A percentile compares a stretch with the other conserved stretches of the same genome.
Evolutionary conservation across 2,329 filamentous ascomycete genomes (phyloP).

Genomic region (Exophiala viscosa): DNA sequence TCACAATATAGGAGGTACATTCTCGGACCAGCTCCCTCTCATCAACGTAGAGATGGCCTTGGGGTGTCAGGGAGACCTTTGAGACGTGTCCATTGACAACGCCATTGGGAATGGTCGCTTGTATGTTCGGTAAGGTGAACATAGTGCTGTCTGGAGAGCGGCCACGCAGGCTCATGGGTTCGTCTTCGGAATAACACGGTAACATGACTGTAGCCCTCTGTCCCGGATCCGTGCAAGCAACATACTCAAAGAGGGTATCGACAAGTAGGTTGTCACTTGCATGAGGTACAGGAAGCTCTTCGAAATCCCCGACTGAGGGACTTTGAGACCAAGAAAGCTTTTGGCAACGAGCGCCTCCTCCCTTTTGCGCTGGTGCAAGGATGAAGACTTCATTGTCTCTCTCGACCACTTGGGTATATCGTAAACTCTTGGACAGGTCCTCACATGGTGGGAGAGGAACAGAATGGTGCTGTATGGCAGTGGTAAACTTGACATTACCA

Average conservation of each 20-base stretch:
- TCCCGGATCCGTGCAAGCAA: conserved; percentile 13
- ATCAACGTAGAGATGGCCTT: conserved; percentile 75
- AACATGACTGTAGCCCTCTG: conserved; percentile 7
- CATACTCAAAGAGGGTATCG: conserved; percentile 12
- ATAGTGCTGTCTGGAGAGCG: conserved; percentile 15
- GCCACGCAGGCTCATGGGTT: conserved; percentile 2
- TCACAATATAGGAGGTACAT: conserved; percentile 86
- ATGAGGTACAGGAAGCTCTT: conserved; percentile 4
- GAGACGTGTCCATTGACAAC: conserved; percentile 8
- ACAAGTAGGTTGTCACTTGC: conserved; percentile 13
- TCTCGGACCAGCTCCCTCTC: conserved; percentile 72
- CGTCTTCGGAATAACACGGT: background rate
- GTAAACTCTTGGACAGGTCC: background rate
- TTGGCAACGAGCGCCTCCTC: conserved; percentile 33
- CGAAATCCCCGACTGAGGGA: background rate
- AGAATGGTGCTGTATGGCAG: conserved; percentile 37
- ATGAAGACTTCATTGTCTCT: conserved; percentile 42
- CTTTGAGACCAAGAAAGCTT: conserved; percentile 7
- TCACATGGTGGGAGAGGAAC: conserved; percentile 3
- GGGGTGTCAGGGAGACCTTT: conserved; percentile 63
- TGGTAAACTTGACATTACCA: conserved; percentile 49
- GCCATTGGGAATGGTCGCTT: background rate
- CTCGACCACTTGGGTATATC: conserved; percentile 46
- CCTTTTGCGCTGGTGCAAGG: conserved; percentile 34
- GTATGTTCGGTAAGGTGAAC: conserved; percentile 1